phyloP scores from a whole-genome alignment of 1,284 basidiomycete species.

The Papiliotrema nemorosa region DNA sequence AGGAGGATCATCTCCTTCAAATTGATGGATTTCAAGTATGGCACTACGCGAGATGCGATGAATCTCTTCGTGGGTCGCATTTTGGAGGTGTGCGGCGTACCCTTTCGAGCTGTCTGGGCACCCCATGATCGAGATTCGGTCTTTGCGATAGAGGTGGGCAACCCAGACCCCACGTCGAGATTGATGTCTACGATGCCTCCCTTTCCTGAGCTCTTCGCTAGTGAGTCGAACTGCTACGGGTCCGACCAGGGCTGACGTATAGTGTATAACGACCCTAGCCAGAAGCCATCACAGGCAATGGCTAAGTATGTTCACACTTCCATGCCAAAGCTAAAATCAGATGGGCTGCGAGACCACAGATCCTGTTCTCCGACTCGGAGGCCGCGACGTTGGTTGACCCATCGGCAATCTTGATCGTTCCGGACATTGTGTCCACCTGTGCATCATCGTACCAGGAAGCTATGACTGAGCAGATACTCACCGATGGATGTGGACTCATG shows the following conservation, averaged over 20 bases:
- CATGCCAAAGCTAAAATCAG: conserved; percentile 1
- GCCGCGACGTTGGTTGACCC: conserved; percentile 17
- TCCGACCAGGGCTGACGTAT: background rate
- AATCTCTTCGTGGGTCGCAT: conserved; percentile 25
- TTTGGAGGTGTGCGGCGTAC: conserved; percentile 30
- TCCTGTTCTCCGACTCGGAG: conserved; percentile 35
- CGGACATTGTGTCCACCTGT: conserved; percentile 24
- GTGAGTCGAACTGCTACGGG: conserved; percentile 12
- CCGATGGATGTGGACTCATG: conserved; percentile 44
- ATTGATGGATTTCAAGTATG: conserved; percentile 8
- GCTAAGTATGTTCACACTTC: conserved; percentile 26
- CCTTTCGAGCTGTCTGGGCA: conserved; percentile 29
- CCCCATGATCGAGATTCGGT: conserved; percentile 25
- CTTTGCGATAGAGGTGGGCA: conserved; percentile 26
- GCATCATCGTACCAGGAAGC: background rate
- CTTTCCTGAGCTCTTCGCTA: conserved; percentile 14
- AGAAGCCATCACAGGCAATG: conserved; percentile 35
- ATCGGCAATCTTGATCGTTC: conserved; percentile 10
- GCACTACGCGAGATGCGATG: conserved; percentile 5
- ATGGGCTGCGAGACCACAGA: conserved; percentile 37
- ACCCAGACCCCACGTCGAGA: conserved; percentile 1
- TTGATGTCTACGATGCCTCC: conserved; percentile 11
- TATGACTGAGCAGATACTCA: conserved; percentile 23
- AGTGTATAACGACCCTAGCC: conserved; percentile 33
- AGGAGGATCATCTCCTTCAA: conserved; percentile 30